These are phyloP conservation scores for Talaromyces sp. DNA, from an alignment of 2,329 filamentous ascomycete species.

Conservation along the genomic window DNA sequence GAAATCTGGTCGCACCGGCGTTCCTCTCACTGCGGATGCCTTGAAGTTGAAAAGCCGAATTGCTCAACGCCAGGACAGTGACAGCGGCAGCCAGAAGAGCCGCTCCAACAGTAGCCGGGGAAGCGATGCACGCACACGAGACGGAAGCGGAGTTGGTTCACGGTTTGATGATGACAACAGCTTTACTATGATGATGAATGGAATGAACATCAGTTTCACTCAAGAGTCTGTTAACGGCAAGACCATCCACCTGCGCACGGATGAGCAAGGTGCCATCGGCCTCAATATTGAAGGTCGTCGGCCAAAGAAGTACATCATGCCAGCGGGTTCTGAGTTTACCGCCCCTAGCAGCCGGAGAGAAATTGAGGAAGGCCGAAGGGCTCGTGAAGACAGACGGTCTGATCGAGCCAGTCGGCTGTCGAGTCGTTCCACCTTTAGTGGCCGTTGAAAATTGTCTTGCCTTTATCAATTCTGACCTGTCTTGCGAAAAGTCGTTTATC, in stretches of 20 bases:
- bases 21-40: slow-evolving; percentile 31
- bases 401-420: slow-evolving; percentile 33
- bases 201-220: slow-evolving; percentile 34
- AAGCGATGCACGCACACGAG: slow-evolving; percentile 30
- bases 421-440: slow-evolving; percentile 32
- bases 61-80: slow-evolving; percentile 26
- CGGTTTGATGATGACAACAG: slow-evolving; percentile 32
- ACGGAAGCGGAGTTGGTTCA: slow-evolving; percentile 26
- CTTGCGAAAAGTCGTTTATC: not conserved
- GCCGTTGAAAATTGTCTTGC: slow-evolving; percentile 11
- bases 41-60: slow-evolving; percentile 26
- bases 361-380: slow-evolving; percentile 27
- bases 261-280: slow-evolving; percentile 32
- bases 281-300: slow-evolving; percentile 34
- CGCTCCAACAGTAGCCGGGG: slow-evolving; percentile 37
- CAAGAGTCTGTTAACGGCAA: slow-evolving; percentile 32
- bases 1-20: slow-evolving; percentile 18
- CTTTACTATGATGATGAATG: slow-evolving; percentile 35
- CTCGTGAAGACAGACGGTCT: slow-evolving; percentile 29
- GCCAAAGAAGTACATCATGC: slow-evolving; percentile 31
- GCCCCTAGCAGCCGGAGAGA: slow-evolving; percentile 25
- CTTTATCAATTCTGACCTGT: not conserved
- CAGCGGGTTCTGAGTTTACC: slow-evolving; percentile 29
- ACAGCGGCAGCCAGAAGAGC: slow-evolving; percentile 37
- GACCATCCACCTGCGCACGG: slow-evolving; percentile 33